phyloP scores from a whole-genome alignment of 306 rosid species.

The Sicyos baderoa region DNA sequence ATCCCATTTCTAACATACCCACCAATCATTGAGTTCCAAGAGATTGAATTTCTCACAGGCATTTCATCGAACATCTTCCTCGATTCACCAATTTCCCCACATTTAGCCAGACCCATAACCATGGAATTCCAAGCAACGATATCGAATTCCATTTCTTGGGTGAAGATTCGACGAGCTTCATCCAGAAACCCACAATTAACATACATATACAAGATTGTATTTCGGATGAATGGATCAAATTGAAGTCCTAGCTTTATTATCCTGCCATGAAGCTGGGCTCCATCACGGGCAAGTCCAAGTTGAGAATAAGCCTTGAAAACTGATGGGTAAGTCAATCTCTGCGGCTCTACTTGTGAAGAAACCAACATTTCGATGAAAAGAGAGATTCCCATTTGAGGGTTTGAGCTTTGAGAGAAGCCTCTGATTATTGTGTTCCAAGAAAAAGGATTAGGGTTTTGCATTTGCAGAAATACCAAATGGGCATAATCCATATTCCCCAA shows the following conservation, averaged over 20 bases:
- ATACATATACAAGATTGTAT: slow-evolving; percentile 59
- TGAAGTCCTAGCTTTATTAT: slow-evolving; percentile 52
- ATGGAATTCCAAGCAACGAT: slow-evolving; percentile 71
- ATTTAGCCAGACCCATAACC: slow-evolving; percentile 66
- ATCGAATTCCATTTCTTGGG: slow-evolving; percentile 39
- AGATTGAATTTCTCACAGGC: slow-evolving; percentile 42
- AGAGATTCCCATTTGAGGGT: slow-evolving; percentile 46
- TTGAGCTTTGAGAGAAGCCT: slow-evolving; percentile 64
- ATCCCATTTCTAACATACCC: slow-evolving; percentile 76
- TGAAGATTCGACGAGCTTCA: slow-evolving; percentile 52
- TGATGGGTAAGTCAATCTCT: slow-evolving; percentile 65
- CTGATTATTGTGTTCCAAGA: slow-evolving; percentile 76
- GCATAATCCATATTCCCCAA: slow-evolving; percentile 68
- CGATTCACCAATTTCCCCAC: slow-evolving; percentile 56
- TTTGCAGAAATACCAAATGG: slow-evolving; percentile 39
- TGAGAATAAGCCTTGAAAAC: slow-evolving; percentile 75
- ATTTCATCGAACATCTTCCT: slow-evolving; percentile 56
- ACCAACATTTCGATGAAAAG: slow-evolving; percentile 69
- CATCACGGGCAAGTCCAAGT: slow-evolving; percentile 43
- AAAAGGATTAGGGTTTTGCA: slow-evolving; percentile 48
- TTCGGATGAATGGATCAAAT: slow-evolving; percentile 44
- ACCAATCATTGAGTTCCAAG: slow-evolving; percentile 80
- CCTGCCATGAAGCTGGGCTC: slow-evolving; percentile 80
- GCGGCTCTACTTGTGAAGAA: slow-evolving; percentile 23
- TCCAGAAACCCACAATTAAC: slow-evolving; percentile 52